Conservation (phyloP, 257 asterid genomes). For the Ocimum tenuiflorum region DNA sequence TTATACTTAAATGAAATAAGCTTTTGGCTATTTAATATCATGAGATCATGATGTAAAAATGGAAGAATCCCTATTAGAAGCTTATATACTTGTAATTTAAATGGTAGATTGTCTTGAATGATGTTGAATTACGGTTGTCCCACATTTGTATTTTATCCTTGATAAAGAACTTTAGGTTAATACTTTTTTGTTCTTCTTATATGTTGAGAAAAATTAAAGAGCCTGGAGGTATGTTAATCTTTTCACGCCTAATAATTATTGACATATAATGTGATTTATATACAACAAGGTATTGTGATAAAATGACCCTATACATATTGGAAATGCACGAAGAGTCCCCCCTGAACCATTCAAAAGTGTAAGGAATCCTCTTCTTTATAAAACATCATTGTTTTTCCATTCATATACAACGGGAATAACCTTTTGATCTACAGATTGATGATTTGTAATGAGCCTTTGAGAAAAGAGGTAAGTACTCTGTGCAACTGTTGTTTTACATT, state of each 20-base stretch:
- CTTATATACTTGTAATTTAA: too few species aligned
- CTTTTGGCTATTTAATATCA: too few species aligned
- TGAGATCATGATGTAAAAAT: too few species aligned
- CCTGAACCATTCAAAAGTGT: constrained; percentile 76
- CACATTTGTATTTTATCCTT: constrained; percentile 6
- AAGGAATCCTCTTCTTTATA: too few species aligned
- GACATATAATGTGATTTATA: not conserved
- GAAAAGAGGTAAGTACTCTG: constrained; percentile 52
- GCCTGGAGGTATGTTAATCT: constrained; percentile 39
- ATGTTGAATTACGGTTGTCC: not conserved
- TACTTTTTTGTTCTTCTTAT: not conserved
- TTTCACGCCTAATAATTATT: not conserved
- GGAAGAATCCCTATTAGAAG: too few species aligned
- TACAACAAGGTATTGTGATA: constrained; percentile 70
- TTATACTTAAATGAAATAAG: too few species aligned
- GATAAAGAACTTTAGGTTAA: not conserved
- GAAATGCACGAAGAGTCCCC: constrained; percentile 64
- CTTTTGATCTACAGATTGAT: constrained; percentile 49
- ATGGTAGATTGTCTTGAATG: not conserved
- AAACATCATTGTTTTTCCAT: too few species aligned
- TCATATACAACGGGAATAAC: not conserved
- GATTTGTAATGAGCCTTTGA: constrained; percentile 81
- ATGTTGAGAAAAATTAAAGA: constrained; percentile 69
- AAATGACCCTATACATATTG: constrained; percentile 65
- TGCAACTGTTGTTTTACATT: not conserved